Base-by-base conservation (phyloP, 1,284 basidiomycete genomes). In the Kalmanozyma brasiliensis region DNA sequence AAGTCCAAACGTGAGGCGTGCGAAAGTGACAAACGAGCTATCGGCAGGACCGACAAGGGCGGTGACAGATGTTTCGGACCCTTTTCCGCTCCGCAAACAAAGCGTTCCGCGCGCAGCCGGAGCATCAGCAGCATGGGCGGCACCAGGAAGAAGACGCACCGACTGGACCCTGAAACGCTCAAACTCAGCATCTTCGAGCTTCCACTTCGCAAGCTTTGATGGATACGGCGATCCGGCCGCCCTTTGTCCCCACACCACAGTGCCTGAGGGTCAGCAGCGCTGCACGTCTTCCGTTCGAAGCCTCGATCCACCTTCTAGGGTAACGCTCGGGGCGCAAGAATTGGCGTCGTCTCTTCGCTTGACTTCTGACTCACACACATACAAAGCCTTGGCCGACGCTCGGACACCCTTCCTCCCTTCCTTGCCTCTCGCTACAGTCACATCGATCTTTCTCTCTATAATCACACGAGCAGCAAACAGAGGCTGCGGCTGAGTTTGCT, bases 401-500 rank as follows among this genome's bases (percentile, higher is more conserved):
- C 48, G 33, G 59, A 42, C 42, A 17, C 47, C n/a, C 23, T 49
- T 30, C 26, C 35, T 13, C 17, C 23, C 36, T 35, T 53, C 23
- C n/a, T n/a, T n/a, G n/a, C n/a, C n/a, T n/a, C n/a, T n/a, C n/a
- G 46, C 0, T 45, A 26, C 42, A 19, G 51, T 62, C 59, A 53
- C 59, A 42, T n/a, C 29, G 14, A 26, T n/a, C n/a, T 20, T 26
- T 34, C 26, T n/a, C n/a, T 33, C 20, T 62, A 52, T 26, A 47
- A 35, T 60, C 57, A 60, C 57, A 34, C 14, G 22, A 19, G 26
- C 26, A 29, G 26, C 26, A 29, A 29, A 29, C 26, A 29, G n/a
- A 29, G 13, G 2, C 14, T 2, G 19, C 14, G n/a, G 30, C 48
- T 40, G 34, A 49, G 35, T 30, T 24, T 19, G 19, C 26, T n/a